Evolutionary conservation across 2,329 filamentous ascomycete species (phyloP), one percentile per base, ranked within the genome.

Genomic region (Zymoseptoria tritici): DNA sequence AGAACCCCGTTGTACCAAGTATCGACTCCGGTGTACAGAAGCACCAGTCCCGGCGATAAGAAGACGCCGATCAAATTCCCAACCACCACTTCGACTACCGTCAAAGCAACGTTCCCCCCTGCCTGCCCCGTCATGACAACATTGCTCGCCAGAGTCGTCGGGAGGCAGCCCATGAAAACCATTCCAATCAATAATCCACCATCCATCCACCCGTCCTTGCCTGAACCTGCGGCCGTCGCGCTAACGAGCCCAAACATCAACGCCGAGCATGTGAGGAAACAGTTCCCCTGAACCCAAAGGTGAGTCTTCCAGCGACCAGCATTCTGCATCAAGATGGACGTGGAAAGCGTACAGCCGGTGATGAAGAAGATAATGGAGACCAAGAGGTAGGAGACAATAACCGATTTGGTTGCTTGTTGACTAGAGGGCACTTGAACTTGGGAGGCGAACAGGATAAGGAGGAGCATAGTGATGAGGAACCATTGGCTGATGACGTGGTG

Each of bases 91-190:
- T 89, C 86, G 31, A 89, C 85, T 0, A 76, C 68, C 9, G 68
- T 68, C 55, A 70, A 52, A 22, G 64, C 67, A 42, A 60, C 56
- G 49, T 90, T 88, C 4, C 87, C 87, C 46, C 86, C 83, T 0
- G 87, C 83, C 49, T 83, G 79, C 78, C 24, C 85, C 5, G 87
- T 90, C 86, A 90, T 89, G 49, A 90, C 85, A 7, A 89, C 85
- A 70, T 90, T 90, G 52, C 84, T 88, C 7, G 85, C 82, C 67
- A 90, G 87, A 0, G 87, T 90, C 0, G 87, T 90, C 1, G 87
- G 86, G 4, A 88, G 82, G 68, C 83, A 87, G n/a, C 84, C 81
- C 1, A 85, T 79, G 49, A 87, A 82, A 2, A 89, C 79, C 71
- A 89, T 83, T 9, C 88, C 87, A 2, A 88, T 81, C 29, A 90